These are phyloP conservation scores for thale cress (Arabidopsis thaliana) DNA, from an alignment of 345 rosid genomes.

Conservation along the genomic window TAIR10.1 NC_003075.7:17066501-17067000, in stretches of 20 bases:
- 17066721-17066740: constrained; percentile 96
- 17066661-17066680: constrained; percentile 92
- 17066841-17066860: constrained; percentile 92
- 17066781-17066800: constrained; percentile 14
- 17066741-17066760: constrained; percentile 56
- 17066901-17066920: constrained; percentile 95
- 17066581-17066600: constrained; percentile 89
- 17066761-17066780: constrained; percentile 29
- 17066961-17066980: constrained; percentile 93
- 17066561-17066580: constrained; percentile 61
- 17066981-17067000: constrained; percentile 98
- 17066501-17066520: constrained; percentile 83
- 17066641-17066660: constrained; percentile 75
- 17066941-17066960: constrained; percentile 89
- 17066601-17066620: constrained; percentile 78
- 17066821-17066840: constrained; percentile 87
- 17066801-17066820: constrained; percentile 66
- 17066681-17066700: constrained; percentile 83
- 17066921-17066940: constrained; percentile 87
- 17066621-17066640: constrained; percentile 74
- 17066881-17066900: constrained; percentile 96
- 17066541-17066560: constrained; percentile 72
- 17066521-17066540: constrained; percentile 77
- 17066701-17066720: constrained; percentile 94
- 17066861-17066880: constrained; percentile 97